Evolutionary conservation across 1,139 yeast species (phyloP), one percentile per base, ranked within the genome.

Genomic region (Meyerozyma athensensis): DNA sequence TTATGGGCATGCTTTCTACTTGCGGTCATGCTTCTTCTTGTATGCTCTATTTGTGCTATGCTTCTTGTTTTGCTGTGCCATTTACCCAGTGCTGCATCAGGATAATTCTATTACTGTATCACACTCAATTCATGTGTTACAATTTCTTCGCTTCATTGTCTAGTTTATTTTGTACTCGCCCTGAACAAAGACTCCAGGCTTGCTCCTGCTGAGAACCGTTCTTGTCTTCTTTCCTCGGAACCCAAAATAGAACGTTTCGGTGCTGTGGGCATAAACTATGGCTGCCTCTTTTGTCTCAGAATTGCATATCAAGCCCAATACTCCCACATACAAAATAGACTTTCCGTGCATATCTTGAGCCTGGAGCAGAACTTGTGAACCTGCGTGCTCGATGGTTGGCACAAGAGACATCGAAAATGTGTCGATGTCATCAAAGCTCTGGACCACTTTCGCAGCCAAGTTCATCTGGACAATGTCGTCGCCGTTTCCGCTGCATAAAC

Each of bases 401-500:
- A 17, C 32, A 16, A 28, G 12, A n/a, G 9, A 13, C 9, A 9
- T 17, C 6, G 20, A 19, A 28, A 28, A 28, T 17, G 32, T 28
- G 18, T 28, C 32, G 3, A 20, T 6, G 13, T 18, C 32, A 10
- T 18, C 14, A 18, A 17, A 28, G 3, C 19, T 47, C n/a, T 36
- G 43, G 5, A 52, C 55, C 8, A 67, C 36, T 8, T 43, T 43
- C 28, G 61, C 49, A 0, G 78, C 70, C 26, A 74, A 47, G 35
- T 62, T 65, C 63, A 66, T 56, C 39, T 53, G 54, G 3, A 73
- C 57, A 17, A 75, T 73, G 42, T 74, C 77, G 47, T 75, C 81
- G 1, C 81, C 81, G 45, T 70, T 73, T 2, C 81, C 81, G 37
- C 78, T 72, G 50, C 79, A 71, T 65, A 72, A 59, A 35, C 74